These are phyloP conservation scores for Arxiozyma slooffiae DNA, from an alignment of 1,139 yeast species.

Conservation along the genomic window DNA sequence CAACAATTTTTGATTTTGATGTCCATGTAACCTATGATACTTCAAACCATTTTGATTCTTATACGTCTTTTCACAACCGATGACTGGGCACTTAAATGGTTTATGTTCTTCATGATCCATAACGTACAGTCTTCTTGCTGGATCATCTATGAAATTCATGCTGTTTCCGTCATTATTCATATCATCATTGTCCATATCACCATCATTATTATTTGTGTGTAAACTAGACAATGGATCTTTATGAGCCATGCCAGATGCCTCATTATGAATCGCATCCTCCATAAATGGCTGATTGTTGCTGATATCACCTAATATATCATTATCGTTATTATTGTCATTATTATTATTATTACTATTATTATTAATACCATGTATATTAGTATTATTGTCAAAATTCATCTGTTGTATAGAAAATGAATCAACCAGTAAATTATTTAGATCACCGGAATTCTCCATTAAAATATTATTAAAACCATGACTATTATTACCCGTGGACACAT, in stretches of 20 bases:
- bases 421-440: background rate
- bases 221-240: background rate
- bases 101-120: constrained; percentile 87
- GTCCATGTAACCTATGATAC: constrained; percentile 94
- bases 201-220: constrained; percentile 1
- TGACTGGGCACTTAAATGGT: constrained; percentile 95
- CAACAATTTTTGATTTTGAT: constrained; percentile 85
- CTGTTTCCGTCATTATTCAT: constrained; percentile 12
- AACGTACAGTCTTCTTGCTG: constrained; percentile 86
- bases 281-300: background rate
- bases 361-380: no score
- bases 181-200: background rate
- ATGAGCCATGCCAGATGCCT: background rate
- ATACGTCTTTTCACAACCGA: constrained; percentile 95
- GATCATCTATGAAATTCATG: constrained; percentile 73
- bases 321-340: background rate
- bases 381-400: background rate
- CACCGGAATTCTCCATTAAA: constrained; percentile 1
- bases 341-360: background rate
- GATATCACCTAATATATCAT: background rate
- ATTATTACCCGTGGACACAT: background rate
- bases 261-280: background rate
- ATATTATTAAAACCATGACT: background rate
- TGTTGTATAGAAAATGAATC: constrained; percentile 3
- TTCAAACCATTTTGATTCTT: constrained; percentile 95